A percentile compares a stretch with the other conserved stretches of the same genome.
Evolutionary conservation across 495 filamentous ascomycete species (phyloP).

Genomic region (Xylaria longipes): DNA sequence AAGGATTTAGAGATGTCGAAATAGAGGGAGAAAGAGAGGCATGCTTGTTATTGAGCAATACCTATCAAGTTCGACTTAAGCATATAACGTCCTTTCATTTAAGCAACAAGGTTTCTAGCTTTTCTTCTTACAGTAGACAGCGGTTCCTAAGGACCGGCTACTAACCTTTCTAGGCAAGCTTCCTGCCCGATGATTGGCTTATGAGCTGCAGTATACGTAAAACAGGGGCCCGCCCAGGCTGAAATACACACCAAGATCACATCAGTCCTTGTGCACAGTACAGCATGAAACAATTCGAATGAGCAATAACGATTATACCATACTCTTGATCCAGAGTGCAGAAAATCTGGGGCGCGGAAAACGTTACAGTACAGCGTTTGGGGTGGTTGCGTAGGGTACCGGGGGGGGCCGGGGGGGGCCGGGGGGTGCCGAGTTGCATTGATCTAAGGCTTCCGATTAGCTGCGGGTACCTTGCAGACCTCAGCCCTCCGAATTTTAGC

Average conservation of each 20-base stretch:
- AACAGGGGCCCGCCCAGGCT: neutral
- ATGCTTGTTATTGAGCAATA: too few species aligned
- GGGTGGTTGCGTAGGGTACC: neutral
- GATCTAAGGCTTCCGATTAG: neutral
- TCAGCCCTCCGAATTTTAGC: constrained; percentile 16
- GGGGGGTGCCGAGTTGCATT: neutral
- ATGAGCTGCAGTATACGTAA: neutral
- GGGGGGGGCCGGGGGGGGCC: too few species aligned
- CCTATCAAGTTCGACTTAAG: too few species aligned
- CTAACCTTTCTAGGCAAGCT: constrained; percentile 5
- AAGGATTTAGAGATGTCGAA: too few species aligned
- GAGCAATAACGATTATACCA: neutral
- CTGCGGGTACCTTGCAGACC: constrained; percentile 18
- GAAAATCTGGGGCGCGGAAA: neutral
- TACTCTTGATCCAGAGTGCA: neutral
- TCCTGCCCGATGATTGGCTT: neutral
- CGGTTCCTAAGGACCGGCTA: too few species aligned
- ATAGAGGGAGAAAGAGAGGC: too few species aligned
- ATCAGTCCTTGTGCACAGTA: neutral
- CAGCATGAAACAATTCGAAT: neutral
- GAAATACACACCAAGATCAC: neutral
- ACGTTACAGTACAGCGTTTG: neutral
- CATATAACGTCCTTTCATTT: too few species aligned
- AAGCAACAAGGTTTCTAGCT: too few species aligned
- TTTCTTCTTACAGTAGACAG: too few species aligned